Conservation (phyloP, 768 basidiomycete species). For the Tylopilus felleus region DNA sequence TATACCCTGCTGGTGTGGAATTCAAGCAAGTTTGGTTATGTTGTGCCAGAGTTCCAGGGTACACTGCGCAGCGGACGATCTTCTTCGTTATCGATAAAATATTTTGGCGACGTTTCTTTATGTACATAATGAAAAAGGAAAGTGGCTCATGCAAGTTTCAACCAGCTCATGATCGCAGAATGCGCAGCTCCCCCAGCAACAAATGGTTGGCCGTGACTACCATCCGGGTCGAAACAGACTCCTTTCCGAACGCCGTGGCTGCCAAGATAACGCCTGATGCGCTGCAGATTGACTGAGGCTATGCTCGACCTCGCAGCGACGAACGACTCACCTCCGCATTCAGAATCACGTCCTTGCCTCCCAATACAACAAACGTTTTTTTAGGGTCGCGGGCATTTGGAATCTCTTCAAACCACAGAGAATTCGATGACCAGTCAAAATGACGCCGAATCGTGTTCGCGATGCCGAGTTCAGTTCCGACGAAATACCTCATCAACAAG, state of each 20-base stretch:
- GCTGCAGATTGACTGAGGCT: slow-evolving; percentile 36
- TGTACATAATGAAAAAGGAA: slow-evolving; percentile 10
- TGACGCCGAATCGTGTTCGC: slow-evolving; percentile 81
- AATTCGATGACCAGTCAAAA: slow-evolving; percentile 85
- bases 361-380: slow-evolving; percentile 71
- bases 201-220: slow-evolving; percentile 62
- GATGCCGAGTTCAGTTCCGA: slow-evolving; percentile 83
- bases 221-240: slow-evolving; percentile 59
- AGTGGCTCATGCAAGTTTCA: slow-evolving; percentile 31
- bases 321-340: slow-evolving; percentile 54
- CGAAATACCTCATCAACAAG: slow-evolving; percentile 82
- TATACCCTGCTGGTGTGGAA: slow-evolving; percentile 15
- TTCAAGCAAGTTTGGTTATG: slow-evolving; percentile 25
- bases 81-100: slow-evolving; percentile 22
- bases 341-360: slow-evolving; percentile 80
- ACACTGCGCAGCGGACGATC: slow-evolving; percentile 1
- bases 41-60: slow-evolving; percentile 16
- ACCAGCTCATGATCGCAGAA: slow-evolving; percentile 60
- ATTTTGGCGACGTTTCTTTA: background rate
- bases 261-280: slow-evolving; percentile 68
- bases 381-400: slow-evolving; percentile 68
- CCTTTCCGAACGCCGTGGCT: slow-evolving; percentile 72
- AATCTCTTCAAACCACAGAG: slow-evolving; percentile 88
- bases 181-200: slow-evolving; percentile 50
- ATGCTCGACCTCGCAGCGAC: background rate